Base-by-base conservation (phyloP, 805 yeast species). In the Saturnispora silvae region DNA sequence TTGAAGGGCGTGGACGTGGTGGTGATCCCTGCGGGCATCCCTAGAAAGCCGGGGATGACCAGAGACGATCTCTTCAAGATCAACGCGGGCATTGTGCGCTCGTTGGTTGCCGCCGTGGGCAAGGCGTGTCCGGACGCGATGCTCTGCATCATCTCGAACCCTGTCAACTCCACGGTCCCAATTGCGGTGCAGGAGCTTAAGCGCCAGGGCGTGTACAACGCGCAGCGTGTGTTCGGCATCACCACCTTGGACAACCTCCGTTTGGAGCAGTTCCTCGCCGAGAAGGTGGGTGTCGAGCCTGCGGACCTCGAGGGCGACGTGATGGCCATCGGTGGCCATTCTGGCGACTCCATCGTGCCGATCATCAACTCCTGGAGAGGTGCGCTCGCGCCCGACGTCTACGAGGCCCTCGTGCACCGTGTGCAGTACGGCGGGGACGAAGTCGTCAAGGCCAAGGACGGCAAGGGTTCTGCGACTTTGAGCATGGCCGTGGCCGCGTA, bases 21-120 rank as follows among this genome's bases (percentile, higher is more conserved):
- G 37, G 73, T 87, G 41, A 83, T 87, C 63, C 96, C 96, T 58
- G 96, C 96, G 40, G 96, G 96, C 70, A 94, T 87, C 41, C 96
- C 94, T 70, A 83, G 94, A 76, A 87, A 86, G 70, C 96, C 96
- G 50, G 96, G 96, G 63, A 87, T 87, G 96, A 84, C 96, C 57
- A 82, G 96, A 72, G 96, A 87, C 61, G 96, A 87, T 60, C 71
- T 87, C 54, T 87, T 87, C 79, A 80, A 83, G 71, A 87, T 94
- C 69, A 87, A 87, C 58, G 96, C 96, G 37, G 80, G 94, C 36
- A 87, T 87, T 61, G 96, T 87, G 46, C 78, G 92, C 60, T 95
- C 83, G 63, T 72, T 87, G 62, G 95, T 95, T 59, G 70, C 78
- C 64, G 81, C 86, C 38, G 75, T 75, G 51, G 95, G 94, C 44